Conservation (phyloP, 2,329 filamentous ascomycete genomes). For the Leptographium wingfieldii region DNA sequence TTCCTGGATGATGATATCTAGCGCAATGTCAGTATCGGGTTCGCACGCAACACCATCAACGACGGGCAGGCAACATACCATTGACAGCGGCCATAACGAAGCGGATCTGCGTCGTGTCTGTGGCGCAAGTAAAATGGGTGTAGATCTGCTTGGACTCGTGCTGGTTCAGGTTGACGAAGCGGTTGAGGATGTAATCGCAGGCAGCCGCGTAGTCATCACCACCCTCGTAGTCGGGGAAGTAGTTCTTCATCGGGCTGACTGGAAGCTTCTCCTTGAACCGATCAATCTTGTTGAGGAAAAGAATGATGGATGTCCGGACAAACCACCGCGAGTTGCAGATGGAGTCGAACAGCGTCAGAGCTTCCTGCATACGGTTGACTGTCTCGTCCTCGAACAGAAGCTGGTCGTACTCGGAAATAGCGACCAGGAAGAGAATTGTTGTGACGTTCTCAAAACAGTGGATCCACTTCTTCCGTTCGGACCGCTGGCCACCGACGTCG, state of each 20-base stretch:
- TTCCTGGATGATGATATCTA: slow-evolving; percentile 99
- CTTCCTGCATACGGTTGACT: slow-evolving; percentile 89
- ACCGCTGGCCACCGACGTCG: slow-evolving; percentile 89
- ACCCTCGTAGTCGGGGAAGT: slow-evolving; percentile 86
- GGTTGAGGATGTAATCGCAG: slow-evolving; percentile 97
- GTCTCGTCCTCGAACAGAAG: slow-evolving; percentile 93
- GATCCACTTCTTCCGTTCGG: slow-evolving; percentile 98
- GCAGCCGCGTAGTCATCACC: slow-evolving; percentile 91
- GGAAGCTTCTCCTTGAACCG: slow-evolving; percentile 78
- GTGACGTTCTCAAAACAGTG: slow-evolving; percentile 98
- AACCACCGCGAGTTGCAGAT: slow-evolving; percentile 87
- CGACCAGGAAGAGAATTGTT: slow-evolving; percentile 90
- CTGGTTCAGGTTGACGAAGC: slow-evolving; percentile 96
- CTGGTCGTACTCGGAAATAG: slow-evolving; percentile 95
- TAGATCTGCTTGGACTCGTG: slow-evolving; percentile 99
- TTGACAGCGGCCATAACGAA: slow-evolving; percentile 99
- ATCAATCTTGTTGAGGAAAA: slow-evolving; percentile 87
- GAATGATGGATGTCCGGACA: slow-evolving; percentile 77
- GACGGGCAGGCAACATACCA: slow-evolving; percentile 42
- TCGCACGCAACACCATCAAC: too few species aligned
- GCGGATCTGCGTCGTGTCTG: slow-evolving; percentile 95
- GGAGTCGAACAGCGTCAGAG: slow-evolving; percentile 74
- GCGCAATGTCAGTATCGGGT: slow-evolving; percentile 26
- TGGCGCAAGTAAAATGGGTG: slow-evolving; percentile 98
- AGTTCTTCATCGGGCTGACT: slow-evolving; percentile 74